phyloP scores from a whole-genome alignment of 2,329 filamentous ascomycete species.

The Aspergillus awamori region DNA sequence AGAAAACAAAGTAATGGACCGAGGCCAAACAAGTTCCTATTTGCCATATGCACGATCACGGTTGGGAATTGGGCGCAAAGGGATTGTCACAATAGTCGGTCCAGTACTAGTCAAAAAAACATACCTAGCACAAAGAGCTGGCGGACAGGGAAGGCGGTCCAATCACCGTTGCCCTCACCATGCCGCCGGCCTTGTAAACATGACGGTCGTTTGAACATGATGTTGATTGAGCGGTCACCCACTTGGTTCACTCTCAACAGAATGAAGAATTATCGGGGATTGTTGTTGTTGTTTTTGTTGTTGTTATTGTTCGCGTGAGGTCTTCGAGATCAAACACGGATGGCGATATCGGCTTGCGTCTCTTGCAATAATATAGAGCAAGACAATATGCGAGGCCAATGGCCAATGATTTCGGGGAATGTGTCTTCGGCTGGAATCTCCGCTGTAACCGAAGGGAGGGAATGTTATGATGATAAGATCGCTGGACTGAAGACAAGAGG shows the following conservation, averaged over 20 bases:
- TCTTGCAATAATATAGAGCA: slow-evolving; percentile 22
- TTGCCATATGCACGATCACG: not conserved
- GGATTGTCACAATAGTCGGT: not conserved
- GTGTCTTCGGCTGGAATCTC: slow-evolving; percentile 32
- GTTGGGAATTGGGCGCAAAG: slow-evolving; percentile 22
- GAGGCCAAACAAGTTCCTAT: slow-evolving; percentile 9
- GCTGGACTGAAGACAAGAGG: slow-evolving; percentile 23
- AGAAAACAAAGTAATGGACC: not conserved
- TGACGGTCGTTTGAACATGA: slow-evolving; percentile 39
- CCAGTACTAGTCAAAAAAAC: slow-evolving; percentile 23
- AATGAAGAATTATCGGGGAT: not conserved
- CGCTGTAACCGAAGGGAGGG: slow-evolving; percentile 34
- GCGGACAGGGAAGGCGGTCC: slow-evolving; percentile 57
- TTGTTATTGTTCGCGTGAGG: no score
- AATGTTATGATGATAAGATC: slow-evolving; percentile 33
- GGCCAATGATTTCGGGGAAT: slow-evolving; percentile 20
- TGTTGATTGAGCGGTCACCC: slow-evolving; percentile 12
- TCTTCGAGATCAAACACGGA: not conserved
- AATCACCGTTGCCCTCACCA: slow-evolving; percentile 33
- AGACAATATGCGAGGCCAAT: slow-evolving; percentile 14
- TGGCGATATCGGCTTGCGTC: slow-evolving; percentile 15
- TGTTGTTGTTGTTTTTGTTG: not conserved
- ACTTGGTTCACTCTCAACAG: slow-evolving; percentile 5
- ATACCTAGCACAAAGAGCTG: slow-evolving; percentile 57
- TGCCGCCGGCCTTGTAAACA: slow-evolving; percentile 37